These are phyloP conservation scores for Scedosporium apiospermum DNA, from an alignment of 2,329 filamentous ascomycete genomes.

Conservation along the genomic window DNA sequence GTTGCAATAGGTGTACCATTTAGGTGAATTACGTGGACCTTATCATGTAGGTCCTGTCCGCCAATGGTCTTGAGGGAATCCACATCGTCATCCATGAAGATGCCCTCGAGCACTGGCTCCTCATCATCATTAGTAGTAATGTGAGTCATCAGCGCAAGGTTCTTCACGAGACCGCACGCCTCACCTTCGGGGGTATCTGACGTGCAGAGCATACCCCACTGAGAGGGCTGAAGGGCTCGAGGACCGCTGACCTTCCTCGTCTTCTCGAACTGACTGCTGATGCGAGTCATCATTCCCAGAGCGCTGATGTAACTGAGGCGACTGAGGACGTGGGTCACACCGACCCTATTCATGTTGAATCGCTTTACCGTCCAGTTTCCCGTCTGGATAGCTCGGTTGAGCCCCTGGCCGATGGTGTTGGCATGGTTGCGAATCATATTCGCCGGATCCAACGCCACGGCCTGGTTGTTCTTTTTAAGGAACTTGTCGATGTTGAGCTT, in stretches of 20 bases:
- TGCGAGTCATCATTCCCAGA: conserved; percentile 98
- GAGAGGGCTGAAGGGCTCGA: conserved; percentile 89
- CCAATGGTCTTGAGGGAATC: conserved; percentile 60
- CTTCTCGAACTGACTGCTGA: conserved; percentile 98
- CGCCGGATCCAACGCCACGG: conserved; percentile 78
- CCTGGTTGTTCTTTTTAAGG: conserved; percentile 84
- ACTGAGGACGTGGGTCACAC: conserved; percentile 92
- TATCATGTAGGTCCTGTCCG: conserved; percentile 77
- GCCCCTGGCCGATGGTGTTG: conserved; percentile 79
- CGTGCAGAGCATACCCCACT: conserved; percentile 96
- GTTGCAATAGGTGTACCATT: conserved; percentile 91
- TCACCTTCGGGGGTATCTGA: conserved; percentile 98
- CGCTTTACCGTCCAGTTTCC: conserved; percentile 97
- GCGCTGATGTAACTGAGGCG: conserved; percentile 93
- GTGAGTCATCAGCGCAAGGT: conserved; percentile 96
- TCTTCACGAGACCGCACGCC: conserved; percentile 95
- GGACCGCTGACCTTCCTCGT: conserved; percentile 94
- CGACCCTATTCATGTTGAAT: conserved; percentile 96
- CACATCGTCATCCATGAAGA: conserved; percentile 81
- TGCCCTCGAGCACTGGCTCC: conserved; percentile 74
- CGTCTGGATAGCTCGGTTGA: conserved; percentile 93
- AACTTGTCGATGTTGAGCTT: conserved; percentile 94
- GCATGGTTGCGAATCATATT: conserved; percentile 77
- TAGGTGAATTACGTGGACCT: conserved; percentile 81
- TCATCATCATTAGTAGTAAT: conserved; percentile 97